phyloP scores from a whole-genome alignment of 106 monocot genomes.

The Platanthera zijinensis region DNA sequence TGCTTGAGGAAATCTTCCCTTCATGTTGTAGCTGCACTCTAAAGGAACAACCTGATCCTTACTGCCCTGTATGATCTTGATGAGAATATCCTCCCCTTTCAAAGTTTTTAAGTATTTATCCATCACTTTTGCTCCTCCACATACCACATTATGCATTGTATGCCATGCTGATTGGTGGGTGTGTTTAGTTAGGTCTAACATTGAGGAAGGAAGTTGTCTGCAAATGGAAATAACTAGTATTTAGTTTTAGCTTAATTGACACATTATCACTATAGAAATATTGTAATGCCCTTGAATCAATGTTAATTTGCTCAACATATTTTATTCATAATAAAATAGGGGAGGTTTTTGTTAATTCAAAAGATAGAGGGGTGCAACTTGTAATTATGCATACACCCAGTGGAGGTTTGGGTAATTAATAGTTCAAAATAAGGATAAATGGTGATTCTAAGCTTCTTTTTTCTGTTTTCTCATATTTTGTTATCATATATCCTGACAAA shows the following conservation, averaged over 20 bases:
- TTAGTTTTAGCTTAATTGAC: not conserved
- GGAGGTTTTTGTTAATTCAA: no score
- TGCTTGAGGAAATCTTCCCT: constrained; percentile 36
- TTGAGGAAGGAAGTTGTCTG: constrained; percentile 42
- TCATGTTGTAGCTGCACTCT: constrained; percentile 47
- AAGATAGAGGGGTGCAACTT: no score
- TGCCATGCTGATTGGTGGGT: constrained; percentile 95
- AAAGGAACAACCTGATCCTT: constrained; percentile 58
- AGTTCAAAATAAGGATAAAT: no score
- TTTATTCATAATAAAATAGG: no score
- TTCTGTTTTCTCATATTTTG: no score
- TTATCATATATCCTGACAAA: no score
- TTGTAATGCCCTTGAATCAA: no score
- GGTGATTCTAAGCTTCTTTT: no score
- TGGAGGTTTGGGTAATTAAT: no score
- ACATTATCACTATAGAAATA: no score
- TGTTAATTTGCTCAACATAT: no score
- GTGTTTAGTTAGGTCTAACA: constrained; percentile 57
- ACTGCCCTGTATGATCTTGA: constrained; percentile 56
- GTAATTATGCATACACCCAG: no score
- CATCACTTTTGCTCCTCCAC: constrained; percentile 52
- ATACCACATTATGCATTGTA: constrained; percentile 86
- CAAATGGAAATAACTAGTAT: not conserved
- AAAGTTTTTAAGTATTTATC: constrained; percentile 41
- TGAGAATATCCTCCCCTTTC: constrained; percentile 17